Percentiles rank a stretch among this genome's conserved stretches.
Evolutionary conservation across 2,329 filamentous ascomycete genomes (phyloP).

Genomic region (Beauveria sp.): DNA sequence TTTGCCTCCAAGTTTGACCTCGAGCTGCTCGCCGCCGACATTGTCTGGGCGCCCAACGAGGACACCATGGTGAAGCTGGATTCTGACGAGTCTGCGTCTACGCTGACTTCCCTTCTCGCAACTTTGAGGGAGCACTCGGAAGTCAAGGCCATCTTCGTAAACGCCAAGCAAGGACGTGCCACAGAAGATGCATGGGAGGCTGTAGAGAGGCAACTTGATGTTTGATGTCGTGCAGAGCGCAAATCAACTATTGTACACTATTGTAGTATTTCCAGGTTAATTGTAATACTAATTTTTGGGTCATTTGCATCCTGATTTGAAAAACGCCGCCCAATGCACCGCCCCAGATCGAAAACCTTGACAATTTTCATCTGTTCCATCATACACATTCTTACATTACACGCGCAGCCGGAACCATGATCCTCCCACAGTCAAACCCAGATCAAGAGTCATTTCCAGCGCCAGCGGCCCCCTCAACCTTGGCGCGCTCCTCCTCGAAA

Average conservation of each 20-base stretch:
- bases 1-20: conserved; percentile 58
- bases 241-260: conserved; percentile 3
- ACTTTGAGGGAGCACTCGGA: conserved; percentile 59
- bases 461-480: neutral
- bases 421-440: no score
- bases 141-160: conserved; percentile 74
- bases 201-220: conserved; percentile 46
- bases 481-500: conserved; percentile 24
- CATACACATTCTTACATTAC: conserved; percentile 4
- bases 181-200: conserved; percentile 47
- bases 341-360: neutral
- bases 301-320: neutral
- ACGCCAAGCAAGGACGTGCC: conserved; percentile 46
- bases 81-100: conserved; percentile 44
- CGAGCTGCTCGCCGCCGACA: conserved; percentile 66
- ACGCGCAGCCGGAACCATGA: neutral
- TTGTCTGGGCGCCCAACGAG: conserved; percentile 77
- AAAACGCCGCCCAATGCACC: conserved; percentile 11
- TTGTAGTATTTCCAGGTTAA: neutral
- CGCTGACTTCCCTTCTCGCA: conserved; percentile 53
- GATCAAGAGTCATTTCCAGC: neutral
- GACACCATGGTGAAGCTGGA: conserved; percentile 65
- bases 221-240: conserved; percentile 22
- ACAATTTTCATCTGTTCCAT: neutral
- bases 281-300: neutral